Conservation (phyloP, 176 grass and related monocot species). For the Tuctoria greenei region DNA sequence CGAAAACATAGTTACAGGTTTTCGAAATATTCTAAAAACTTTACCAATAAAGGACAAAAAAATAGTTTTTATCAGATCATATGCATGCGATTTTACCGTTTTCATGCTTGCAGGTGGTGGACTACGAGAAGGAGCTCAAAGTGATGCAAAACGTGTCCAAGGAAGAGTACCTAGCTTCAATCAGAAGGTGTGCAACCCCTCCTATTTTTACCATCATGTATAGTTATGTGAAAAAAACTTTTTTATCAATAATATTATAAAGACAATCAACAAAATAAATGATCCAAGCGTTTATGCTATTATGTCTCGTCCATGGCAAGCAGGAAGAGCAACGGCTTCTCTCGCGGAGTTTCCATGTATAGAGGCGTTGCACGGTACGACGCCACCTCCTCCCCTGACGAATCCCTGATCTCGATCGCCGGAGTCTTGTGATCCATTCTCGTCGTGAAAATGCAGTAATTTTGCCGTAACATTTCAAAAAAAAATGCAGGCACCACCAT, state of each 20-base stretch:
- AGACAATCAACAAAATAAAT: neutral
- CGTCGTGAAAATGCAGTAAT: neutral
- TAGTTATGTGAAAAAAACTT: too few species aligned
- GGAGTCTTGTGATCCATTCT: neutral
- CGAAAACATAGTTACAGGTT: too few species aligned
- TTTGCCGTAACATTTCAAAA: neutral
- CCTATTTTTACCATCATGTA: too few species aligned
- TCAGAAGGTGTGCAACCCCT: slow-evolving; percentile 43
- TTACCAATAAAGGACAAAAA: too few species aligned
- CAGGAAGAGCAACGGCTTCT: slow-evolving; percentile 79
- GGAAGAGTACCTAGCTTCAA: slow-evolving; percentile 73
- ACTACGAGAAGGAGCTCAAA: slow-evolving; percentile 66
- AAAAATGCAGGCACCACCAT: slow-evolving; percentile 57
- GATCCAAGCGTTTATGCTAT: neutral
- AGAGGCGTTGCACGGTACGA: slow-evolving; percentile 65
- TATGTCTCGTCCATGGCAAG: neutral
- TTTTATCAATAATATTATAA: too few species aligned
- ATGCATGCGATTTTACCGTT: neutral
- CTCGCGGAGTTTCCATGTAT: slow-evolving; percentile 74
- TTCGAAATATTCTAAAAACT: too few species aligned
- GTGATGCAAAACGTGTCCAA: slow-evolving; percentile 61
- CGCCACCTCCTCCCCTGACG: too few species aligned
- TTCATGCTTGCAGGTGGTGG: slow-evolving; percentile 29
- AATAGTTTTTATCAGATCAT: neutral
- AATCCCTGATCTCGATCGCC: too few species aligned